These are phyloP conservation scores for Hypoxylon trugodes DNA, from an alignment of 495 filamentous ascomycete genomes.

Conservation along the genomic window DNA sequence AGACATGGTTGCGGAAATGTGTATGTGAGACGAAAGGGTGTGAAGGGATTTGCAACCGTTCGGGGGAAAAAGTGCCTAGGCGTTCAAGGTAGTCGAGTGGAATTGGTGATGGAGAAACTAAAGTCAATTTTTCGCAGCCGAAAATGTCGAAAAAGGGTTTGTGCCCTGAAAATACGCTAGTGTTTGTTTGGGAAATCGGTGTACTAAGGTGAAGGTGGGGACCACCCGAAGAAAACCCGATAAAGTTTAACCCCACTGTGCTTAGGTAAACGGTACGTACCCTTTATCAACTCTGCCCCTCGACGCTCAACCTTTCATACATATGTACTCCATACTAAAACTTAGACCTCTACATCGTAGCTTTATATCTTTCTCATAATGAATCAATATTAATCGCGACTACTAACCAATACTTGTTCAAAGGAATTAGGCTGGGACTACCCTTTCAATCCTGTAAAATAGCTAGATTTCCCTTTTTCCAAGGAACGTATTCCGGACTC, in stretches of 20 bases:
- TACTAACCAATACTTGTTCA: no score
- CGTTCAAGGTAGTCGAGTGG: constrained; percentile 17
- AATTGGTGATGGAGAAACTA: constrained; percentile 29
- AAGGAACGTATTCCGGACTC: no score
- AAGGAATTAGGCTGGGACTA: no score
- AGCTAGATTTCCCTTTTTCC: no score
- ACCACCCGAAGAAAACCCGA: constrained; percentile 35
- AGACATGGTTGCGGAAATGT: constrained; percentile 68
- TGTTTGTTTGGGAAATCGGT: constrained; percentile 19
- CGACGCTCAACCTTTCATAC: no score
- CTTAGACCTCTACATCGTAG: no score
- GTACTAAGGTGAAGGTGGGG: not conserved
- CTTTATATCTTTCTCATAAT: no score
- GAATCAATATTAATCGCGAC: no score
- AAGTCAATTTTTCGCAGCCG: constrained; percentile 30
- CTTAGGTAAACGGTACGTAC: not conserved
- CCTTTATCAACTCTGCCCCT: no score
- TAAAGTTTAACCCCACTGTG: not conserved
- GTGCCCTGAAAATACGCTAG: constrained; percentile 43
- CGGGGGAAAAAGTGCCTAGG: constrained; percentile 22
- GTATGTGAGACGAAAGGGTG: constrained; percentile 15
- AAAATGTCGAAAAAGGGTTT: constrained; percentile 41
- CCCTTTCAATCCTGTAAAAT: no score
- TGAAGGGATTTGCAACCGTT: constrained; percentile 41
- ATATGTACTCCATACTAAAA: no score